These are phyloP conservation scores for Mycena crocata DNA, from an alignment of 768 basidiomycete genomes.

Conservation along the genomic window DNA sequence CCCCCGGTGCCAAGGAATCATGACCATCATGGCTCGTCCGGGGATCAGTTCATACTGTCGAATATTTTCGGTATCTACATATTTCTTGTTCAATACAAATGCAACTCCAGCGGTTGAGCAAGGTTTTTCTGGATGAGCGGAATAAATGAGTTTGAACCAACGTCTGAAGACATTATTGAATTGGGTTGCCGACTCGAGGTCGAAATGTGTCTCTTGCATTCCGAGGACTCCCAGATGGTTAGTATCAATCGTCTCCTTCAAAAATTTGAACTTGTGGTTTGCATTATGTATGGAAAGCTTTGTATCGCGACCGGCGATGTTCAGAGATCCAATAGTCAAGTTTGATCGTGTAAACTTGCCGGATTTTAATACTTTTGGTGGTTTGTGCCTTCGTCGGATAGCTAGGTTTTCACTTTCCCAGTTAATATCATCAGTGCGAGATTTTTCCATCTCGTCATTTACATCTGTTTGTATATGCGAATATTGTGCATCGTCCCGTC, in stretches of 20 bases:
- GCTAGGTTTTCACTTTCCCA: not conserved
- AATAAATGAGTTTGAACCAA: not conserved
- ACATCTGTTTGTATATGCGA: not conserved
- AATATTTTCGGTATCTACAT: too few species aligned
- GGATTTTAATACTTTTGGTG: not conserved
- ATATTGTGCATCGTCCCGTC: not conserved
- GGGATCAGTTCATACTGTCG: not conserved
- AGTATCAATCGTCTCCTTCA: constrained; percentile 19
- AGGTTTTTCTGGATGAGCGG: not conserved
- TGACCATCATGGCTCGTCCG: not conserved
- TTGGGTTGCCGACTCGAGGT: not conserved
- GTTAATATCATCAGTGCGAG: not conserved
- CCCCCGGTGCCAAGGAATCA: not conserved
- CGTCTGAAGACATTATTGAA: not conserved
- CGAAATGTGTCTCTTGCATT: constrained; percentile 6
- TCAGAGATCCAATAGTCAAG: constrained; percentile 21
- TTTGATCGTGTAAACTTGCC: constrained; percentile 18
- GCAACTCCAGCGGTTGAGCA: not conserved
- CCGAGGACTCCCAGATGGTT: constrained; percentile 1
- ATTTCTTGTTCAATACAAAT: not conserved
- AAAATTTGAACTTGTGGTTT: constrained; percentile 31
- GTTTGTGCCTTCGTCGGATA: not conserved
- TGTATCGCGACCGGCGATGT: constrained; percentile 27
- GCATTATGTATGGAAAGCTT: not conserved
- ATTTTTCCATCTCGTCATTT: not conserved